Conservation (phyloP, 164 flowering plant genomes). For the Nymphaea colorata region DNA sequence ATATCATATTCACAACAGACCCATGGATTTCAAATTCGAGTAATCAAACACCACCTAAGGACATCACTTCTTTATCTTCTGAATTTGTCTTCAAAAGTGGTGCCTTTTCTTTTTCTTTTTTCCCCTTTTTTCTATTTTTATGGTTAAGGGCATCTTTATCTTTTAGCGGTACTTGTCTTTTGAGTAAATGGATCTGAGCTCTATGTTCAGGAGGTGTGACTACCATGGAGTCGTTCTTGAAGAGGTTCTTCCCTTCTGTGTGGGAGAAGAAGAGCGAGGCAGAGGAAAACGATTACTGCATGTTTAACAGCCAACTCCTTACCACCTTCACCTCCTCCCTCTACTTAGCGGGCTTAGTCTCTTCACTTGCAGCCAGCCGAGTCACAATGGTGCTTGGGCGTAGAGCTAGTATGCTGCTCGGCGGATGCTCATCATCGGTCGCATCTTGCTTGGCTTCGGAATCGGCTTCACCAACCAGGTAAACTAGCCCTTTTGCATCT, state of each 20-base stretch:
- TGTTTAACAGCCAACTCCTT: conserved; percentile 40
- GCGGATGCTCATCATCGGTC: conserved; percentile 84
- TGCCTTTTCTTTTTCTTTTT: too few species aligned
- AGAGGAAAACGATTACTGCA: conserved; percentile 37
- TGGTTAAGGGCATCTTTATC: too few species aligned
- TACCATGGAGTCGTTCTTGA: conserved; percentile 53
- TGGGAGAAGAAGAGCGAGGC: conserved; percentile 23
- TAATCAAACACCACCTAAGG: too few species aligned
- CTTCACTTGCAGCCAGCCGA: conserved; percentile 38
- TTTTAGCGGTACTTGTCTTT: too few species aligned
- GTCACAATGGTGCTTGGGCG: conserved; percentile 42
- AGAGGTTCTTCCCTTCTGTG: conserved; percentile 50
- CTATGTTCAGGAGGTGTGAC: conserved; percentile 56
- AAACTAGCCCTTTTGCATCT: background rate
- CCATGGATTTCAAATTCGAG: too few species aligned
- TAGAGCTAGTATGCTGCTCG: conserved; percentile 39
- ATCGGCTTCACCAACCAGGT: conserved; percentile 70
- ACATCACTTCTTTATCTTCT: too few species aligned
- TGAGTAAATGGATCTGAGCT: too few species aligned
- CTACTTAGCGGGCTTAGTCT: conserved; percentile 51
- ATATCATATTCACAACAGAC: too few species aligned
- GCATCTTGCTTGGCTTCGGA: conserved; percentile 62
- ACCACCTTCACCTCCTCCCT: conserved; percentile 67
- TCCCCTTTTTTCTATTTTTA: too few species aligned
- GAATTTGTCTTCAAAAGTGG: too few species aligned